Evolutionary conservation across 345 rosid genomes (phyloP).

Genomic region (Iberis pinnata): DNA sequence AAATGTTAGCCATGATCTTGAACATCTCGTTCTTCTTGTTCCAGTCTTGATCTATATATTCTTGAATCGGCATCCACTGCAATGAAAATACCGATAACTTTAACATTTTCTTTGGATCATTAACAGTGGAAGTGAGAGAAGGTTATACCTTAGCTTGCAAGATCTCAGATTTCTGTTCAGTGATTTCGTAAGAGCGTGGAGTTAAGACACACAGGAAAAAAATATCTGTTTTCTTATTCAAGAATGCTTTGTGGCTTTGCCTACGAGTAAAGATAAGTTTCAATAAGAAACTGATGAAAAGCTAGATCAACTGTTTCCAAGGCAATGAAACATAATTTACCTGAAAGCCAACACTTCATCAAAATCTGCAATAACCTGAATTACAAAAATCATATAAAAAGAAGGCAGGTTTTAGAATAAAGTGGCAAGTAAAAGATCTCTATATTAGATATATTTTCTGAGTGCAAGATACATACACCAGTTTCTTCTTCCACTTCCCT

Average conservation of each 20-base stretch:
- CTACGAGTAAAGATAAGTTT: conserved; percentile 24
- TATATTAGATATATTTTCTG: background rate
- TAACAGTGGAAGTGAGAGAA: background rate
- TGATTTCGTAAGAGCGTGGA: conserved; percentile 39
- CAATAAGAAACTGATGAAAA: conserved; percentile 4
- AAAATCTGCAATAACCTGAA: conserved; percentile 59
- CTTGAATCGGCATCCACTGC: background rate
- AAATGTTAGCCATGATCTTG: conserved; percentile 46
- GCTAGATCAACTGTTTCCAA: conserved; percentile 1
- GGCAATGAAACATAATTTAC: conserved; percentile 26
- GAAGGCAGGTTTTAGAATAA: conserved; percentile 10
- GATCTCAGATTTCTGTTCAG: conserved; percentile 50
- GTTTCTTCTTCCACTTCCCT: conserved; percentile 92
- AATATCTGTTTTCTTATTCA: conserved; percentile 45
- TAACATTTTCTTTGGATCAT: background rate
- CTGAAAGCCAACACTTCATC: conserved; percentile 59
- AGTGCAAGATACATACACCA: conserved; percentile 42
- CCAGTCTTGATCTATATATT: conserved; percentile 43
- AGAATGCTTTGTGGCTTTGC: conserved; percentile 54
- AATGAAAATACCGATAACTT: too few relatives aligned
- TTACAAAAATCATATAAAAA: conserved; percentile 1
- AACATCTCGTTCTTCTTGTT: conserved; percentile 37
- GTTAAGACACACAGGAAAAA: conserved; percentile 50
- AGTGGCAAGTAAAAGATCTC: background rate
- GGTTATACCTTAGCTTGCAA: conserved; percentile 49